Percentiles rank a stretch among this genome's conserved stretches.
These are phyloP conservation scores for Xylariaceae sp. DNA, from an alignment of 2,329 filamentous ascomycete species.

Conservation along the genomic window DNA sequence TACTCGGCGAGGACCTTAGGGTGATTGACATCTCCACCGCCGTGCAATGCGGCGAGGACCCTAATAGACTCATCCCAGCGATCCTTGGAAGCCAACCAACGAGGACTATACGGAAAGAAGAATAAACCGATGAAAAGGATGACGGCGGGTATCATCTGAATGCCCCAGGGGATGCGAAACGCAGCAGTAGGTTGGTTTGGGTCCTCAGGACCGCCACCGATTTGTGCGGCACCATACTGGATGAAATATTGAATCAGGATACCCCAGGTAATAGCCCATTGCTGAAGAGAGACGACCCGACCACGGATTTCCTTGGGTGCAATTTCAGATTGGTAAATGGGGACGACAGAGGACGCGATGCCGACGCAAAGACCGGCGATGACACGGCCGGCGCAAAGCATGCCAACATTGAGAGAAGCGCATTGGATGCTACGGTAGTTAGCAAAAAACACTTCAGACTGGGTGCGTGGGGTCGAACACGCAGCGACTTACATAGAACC, in stretches of 20 bases:
- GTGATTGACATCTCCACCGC: slow-evolving; percentile 48
- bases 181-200: slow-evolving; percentile 45
- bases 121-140: slow-evolving; percentile 51
- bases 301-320: slow-evolving; percentile 54
- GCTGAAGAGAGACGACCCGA: slow-evolving; percentile 58
- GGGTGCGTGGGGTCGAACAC: not conserved
- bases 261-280: slow-evolving; percentile 67
- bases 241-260: slow-evolving; percentile 63
- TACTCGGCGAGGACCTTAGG: slow-evolving; percentile 59
- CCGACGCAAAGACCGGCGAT: slow-evolving; percentile 70
- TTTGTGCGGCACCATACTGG: slow-evolving; percentile 55
- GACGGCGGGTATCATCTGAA: slow-evolving; percentile 52
- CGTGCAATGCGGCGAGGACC: slow-evolving; percentile 55
- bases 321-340: slow-evolving; percentile 64
- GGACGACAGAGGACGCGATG: slow-evolving; percentile 66
- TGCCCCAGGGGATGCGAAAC: slow-evolving; percentile 57
- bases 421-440: slow-evolving; percentile 43
- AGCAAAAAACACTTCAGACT: not conserved
- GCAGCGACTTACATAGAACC: slow-evolving; percentile 34
- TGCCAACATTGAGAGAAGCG: slow-evolving; percentile 58
- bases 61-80: slow-evolving; percentile 59
- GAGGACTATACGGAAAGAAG: slow-evolving; percentile 59
- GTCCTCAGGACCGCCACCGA: slow-evolving; percentile 45
- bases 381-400: slow-evolving; percentile 66
- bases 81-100: slow-evolving; percentile 65